Evolutionary conservation across 2,329 filamentous ascomycete species (phyloP).

Genomic region (Exophiala bonariae): DNA sequence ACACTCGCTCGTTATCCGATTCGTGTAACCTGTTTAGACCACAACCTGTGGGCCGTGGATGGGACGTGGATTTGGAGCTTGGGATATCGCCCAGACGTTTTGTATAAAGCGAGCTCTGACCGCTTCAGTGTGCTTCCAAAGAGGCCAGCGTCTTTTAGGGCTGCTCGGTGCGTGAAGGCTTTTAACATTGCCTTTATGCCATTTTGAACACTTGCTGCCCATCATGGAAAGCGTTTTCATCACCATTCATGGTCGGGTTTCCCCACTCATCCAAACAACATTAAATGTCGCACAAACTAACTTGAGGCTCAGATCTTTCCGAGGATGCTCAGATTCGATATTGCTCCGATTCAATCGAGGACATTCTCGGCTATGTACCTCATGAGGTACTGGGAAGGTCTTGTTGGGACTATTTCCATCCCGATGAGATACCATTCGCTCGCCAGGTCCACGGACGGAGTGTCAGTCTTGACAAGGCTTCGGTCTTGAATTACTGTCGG

Average conservation of each 20-base stretch:
- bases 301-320: slow-evolving; percentile 61
- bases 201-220: slow-evolving; percentile 5
- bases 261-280: slow-evolving; percentile 9
- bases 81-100: not conserved
- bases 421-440: slow-evolving; percentile 75
- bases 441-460: slow-evolving; percentile 71
- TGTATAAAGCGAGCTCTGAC: not conserved
- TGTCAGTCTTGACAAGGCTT: slow-evolving; percentile 77
- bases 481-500: slow-evolving; percentile 76
- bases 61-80: too few relatives aligned
- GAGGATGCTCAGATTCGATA: slow-evolving; percentile 78
- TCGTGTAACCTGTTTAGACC: too few relatives aligned
- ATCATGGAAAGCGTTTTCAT: slow-evolving; percentile 84
- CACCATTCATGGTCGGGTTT: slow-evolving; percentile 76
- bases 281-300: slow-evolving; percentile 20
- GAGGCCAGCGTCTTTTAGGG: slow-evolving; percentile 27
- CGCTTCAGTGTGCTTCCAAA: slow-evolving; percentile 11
- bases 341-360: slow-evolving; percentile 77
- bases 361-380: slow-evolving; percentile 78
- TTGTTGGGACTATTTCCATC: slow-evolving; percentile 84
- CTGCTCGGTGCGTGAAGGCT: slow-evolving; percentile 23
- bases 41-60: too few relatives aligned
- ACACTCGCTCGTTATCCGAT: too few relatives aligned
- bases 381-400: slow-evolving; percentile 74
- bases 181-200: slow-evolving; percentile 11